Evolutionary conservation across 1,284 basidiomycete species (phyloP).

Genomic region (Rhodofomes roseus): DNA sequence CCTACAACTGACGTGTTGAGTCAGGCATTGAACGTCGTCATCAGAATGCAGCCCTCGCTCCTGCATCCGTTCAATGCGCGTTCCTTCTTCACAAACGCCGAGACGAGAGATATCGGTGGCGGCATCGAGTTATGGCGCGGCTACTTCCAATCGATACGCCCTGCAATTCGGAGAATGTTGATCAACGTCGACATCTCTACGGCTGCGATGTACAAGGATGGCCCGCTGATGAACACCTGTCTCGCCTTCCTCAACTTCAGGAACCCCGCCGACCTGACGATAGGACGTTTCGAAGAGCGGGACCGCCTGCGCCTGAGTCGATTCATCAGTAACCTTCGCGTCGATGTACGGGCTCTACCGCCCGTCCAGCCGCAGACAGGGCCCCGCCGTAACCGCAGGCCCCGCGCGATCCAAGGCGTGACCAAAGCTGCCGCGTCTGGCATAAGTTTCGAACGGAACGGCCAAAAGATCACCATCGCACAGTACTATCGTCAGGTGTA

Average conservation of each 20-base stretch:
- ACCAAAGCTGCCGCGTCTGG: not conserved
- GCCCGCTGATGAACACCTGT: slow-evolving; percentile 47
- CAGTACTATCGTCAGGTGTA: slow-evolving; percentile 52
- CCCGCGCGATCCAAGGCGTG: not conserved
- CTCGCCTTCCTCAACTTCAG: slow-evolving; percentile 46
- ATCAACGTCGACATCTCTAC: slow-evolving; percentile 79
- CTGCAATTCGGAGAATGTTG: slow-evolving; percentile 62
- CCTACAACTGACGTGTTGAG: too few species aligned
- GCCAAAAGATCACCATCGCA: slow-evolving; percentile 44
- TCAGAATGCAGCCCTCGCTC: slow-evolving; percentile 68
- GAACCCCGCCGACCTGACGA: slow-evolving; percentile 41
- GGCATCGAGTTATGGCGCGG: slow-evolving; percentile 74
- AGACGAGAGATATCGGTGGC: slow-evolving; percentile 59
- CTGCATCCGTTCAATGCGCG: slow-evolving; percentile 70
- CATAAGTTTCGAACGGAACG: not conserved
- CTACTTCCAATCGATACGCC: slow-evolving; percentile 73
- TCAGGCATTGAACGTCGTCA: slow-evolving; percentile 72
- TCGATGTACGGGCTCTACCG: not conserved
- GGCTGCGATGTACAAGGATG: slow-evolving; percentile 67
- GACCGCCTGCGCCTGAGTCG: not conserved
- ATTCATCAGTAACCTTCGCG: not conserved
- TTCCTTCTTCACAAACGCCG: slow-evolving; percentile 69
- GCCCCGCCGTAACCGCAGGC: not conserved
- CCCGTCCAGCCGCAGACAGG: not conserved
- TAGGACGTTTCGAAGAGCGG: slow-evolving; percentile 9